phyloP scores from a whole-genome alignment of 2,329 filamentous ascomycete genomes.

The Cytospora chrysosperma region DNA sequence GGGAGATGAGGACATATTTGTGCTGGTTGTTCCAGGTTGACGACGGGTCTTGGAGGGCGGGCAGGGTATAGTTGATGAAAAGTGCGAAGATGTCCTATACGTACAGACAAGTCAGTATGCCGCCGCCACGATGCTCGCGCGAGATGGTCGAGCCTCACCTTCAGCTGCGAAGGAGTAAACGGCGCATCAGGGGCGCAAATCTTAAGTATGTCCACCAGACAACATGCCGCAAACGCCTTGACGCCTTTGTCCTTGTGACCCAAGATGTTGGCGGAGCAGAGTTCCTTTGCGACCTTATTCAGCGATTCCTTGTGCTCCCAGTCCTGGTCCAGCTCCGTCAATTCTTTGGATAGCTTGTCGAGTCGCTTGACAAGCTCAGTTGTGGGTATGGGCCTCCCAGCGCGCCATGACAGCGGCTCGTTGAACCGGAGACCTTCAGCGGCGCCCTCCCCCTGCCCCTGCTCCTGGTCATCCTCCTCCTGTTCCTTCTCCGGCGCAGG shows the following conservation, averaged over 20 bases:
- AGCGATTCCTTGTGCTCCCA: conserved; percentile 81
- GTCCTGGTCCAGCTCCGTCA: conserved; percentile 84
- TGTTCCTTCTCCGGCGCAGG: conserved; percentile 18
- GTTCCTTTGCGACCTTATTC: conserved; percentile 76
- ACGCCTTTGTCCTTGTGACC: conserved; percentile 93
- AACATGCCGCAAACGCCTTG: conserved; percentile 83
- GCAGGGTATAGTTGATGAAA: conserved; percentile 79
- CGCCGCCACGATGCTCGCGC: background rate
- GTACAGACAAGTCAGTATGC: background rate
- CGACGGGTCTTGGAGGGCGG: conserved; percentile 79
- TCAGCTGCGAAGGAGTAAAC: conserved; percentile 85
- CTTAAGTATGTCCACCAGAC: conserved; percentile 88
- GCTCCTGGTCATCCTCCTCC: conserved; percentile 36
- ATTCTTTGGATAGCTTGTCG: conserved; percentile 76
- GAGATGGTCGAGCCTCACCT: conserved; percentile 54
- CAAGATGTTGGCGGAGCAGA: conserved; percentile 78
- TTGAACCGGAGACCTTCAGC: conserved; percentile 68
- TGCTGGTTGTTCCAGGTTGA: conserved; percentile 93
- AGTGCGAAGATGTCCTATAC: conserved; percentile 86
- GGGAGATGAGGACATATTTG: conserved; percentile 82
- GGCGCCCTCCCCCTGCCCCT: conserved; percentile 40
- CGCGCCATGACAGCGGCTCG: conserved; percentile 85
- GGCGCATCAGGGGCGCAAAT: conserved; percentile 94
- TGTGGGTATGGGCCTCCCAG: conserved; percentile 84
- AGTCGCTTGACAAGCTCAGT: conserved; percentile 79